Evolutionary conservation across 2,329 filamentous ascomycete genomes (phyloP).

Genomic region (Pyrenochaeta sp.): DNA sequence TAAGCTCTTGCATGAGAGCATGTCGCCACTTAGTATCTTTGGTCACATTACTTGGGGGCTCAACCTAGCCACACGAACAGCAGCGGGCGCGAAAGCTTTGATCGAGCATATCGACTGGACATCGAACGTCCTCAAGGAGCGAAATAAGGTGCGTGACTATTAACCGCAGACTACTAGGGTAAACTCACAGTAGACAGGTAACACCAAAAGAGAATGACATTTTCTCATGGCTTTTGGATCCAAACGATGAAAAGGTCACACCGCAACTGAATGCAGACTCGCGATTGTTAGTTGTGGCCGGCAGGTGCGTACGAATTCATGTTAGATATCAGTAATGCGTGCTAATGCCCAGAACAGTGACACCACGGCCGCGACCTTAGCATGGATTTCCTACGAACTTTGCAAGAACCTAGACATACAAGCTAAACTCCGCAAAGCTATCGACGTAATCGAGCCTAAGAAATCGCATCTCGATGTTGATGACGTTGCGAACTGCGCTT

Average conservation of each 20-base stretch:
- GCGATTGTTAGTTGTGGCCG: constrained; percentile 39
- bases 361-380: constrained; percentile 39
- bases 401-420: constrained; percentile 34
- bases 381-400: constrained; percentile 41
- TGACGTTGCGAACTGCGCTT: constrained; percentile 34
- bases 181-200: constrained; percentile 19
- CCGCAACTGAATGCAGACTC: constrained; percentile 36
- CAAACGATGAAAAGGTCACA: constrained; percentile 29
- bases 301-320: constrained; percentile 30
- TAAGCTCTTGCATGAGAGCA: constrained; percentile 35
- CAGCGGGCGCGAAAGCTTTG: constrained; percentile 29
- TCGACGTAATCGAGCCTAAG: constrained; percentile 24
- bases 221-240: constrained; percentile 34
- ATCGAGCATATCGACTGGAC: constrained; percentile 37
- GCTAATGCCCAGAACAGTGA: constrained; percentile 27
- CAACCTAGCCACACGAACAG: constrained; percentile 24
- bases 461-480: constrained; percentile 36
- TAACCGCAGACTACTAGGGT: not conserved
- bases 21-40: constrained; percentile 29
- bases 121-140: constrained; percentile 32
- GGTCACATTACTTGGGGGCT: constrained; percentile 34
- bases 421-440: constrained; percentile 28
- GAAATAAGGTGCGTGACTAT: constrained; percentile 29
- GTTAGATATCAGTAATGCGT: not conserved
- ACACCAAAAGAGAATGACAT: constrained; percentile 40